Evolutionary conservation across 441 rosid genomes (phyloP).

Genomic region (Gossypium davidsonii): DNA sequence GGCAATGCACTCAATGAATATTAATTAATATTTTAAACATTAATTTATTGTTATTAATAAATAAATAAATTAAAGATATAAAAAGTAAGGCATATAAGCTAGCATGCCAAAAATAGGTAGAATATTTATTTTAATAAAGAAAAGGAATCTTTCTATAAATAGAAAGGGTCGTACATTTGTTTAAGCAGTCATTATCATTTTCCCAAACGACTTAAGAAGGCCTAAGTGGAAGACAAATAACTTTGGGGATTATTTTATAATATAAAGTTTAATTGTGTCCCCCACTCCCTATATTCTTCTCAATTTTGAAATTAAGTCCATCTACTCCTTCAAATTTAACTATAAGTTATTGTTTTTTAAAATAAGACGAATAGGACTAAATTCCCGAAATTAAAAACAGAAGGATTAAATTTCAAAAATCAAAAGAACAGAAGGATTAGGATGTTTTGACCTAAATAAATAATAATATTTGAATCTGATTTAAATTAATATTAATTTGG

Average conservation of each 20-base stretch:
- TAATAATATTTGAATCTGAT: too few species aligned
- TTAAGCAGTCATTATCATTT: conserved; percentile 17
- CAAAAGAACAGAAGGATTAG: too few species aligned
- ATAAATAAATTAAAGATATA: background rate
- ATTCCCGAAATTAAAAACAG: too few species aligned
- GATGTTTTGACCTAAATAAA: too few species aligned
- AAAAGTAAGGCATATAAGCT: background rate
- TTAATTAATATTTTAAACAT: too few species aligned
- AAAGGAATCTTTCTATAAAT: conserved; percentile 28
- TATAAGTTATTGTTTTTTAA: too few species aligned
- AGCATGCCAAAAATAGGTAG: background rate
- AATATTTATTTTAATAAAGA: background rate
- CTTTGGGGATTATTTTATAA: background rate
- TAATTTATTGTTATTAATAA: background rate
- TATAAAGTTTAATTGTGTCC: too few species aligned
- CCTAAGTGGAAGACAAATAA: conserved; percentile 18
- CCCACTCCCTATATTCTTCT: too few species aligned
- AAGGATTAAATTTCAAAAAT: too few species aligned
- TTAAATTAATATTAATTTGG: background rate
- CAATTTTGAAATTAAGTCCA: too few species aligned
- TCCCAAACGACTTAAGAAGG: background rate
- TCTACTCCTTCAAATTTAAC: too few species aligned
- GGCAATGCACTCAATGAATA: background rate
- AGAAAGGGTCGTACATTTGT: conserved; percentile 18
- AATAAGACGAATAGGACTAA: too few species aligned